Percentiles rank a stretch among this genome's conserved stretches.
phyloP scores from a whole-genome alignment of 2,329 filamentous ascomycete species.

The Aspergillaceae sp. region DNA sequence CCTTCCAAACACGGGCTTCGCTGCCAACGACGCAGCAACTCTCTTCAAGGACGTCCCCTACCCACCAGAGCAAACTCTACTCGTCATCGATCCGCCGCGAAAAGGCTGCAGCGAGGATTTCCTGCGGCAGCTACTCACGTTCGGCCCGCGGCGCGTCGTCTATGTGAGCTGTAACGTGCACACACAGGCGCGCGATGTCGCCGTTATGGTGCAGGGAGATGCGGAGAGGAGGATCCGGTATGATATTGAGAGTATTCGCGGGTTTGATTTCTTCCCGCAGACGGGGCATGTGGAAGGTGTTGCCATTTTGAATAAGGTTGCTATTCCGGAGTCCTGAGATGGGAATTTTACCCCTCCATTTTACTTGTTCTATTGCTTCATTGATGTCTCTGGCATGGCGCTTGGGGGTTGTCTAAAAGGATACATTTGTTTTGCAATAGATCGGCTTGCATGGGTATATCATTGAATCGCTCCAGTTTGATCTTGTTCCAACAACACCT shows the following conservation, averaged over 20 bases:
- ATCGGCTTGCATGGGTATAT: no score
- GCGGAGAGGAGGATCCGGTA: conserved; percentile 46
- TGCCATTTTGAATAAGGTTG: conserved; percentile 45
- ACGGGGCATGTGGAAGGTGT: conserved; percentile 60
- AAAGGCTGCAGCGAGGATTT: conserved; percentile 90
- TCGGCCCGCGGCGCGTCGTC: conserved; percentile 68
- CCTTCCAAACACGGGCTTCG: conserved; percentile 69
- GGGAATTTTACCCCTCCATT: neutral
- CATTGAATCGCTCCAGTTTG: no score
- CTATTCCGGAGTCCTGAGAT: conserved; percentile 9
- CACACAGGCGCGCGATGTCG: conserved; percentile 89
- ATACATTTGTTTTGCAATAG: no score
- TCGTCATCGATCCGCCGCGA: conserved; percentile 93
- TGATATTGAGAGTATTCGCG: conserved; percentile 79
- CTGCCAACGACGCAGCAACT: conserved; percentile 75
- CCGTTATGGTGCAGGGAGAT: conserved; percentile 67
- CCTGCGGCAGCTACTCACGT: conserved; percentile 67
- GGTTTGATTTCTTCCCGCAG: conserved; percentile 97
- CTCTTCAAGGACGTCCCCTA: conserved; percentile 73
- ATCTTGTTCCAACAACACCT: no score
- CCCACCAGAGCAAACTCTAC: conserved; percentile 70
- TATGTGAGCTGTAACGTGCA: conserved; percentile 99
- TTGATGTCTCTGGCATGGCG: no score
- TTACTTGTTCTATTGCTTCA: no score
- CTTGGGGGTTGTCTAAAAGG: no score